Evolutionary conservation across 2,329 filamentous ascomycete genomes (phyloP).

Genomic region (Fusarium succisae): DNA sequence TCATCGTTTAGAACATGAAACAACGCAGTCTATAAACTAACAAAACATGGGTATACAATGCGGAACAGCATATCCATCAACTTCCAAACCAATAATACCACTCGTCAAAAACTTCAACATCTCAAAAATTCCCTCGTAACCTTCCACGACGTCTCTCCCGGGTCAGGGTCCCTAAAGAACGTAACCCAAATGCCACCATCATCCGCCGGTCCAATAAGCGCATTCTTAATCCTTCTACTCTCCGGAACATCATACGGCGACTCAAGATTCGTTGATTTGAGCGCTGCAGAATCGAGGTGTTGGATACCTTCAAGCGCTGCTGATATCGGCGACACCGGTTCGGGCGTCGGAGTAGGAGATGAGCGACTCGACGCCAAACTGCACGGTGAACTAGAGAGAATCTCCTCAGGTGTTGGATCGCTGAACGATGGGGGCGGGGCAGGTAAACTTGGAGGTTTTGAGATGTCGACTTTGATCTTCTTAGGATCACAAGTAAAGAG

Average conservation of each 20-base stretch:
- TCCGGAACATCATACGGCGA: constrained; percentile 45
- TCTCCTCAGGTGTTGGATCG: constrained; percentile 21
- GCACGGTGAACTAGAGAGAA: neutral
- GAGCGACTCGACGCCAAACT: neutral
- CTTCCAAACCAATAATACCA: neutral
- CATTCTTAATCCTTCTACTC: constrained; percentile 44
- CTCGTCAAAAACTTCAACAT: neutral
- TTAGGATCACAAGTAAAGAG: neutral
- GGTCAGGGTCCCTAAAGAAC: constrained; percentile 42
- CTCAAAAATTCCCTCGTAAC: constrained; percentile 42
- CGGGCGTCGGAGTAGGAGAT: constrained; percentile 3
- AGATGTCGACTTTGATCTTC: constrained; percentile 17
- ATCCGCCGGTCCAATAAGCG: constrained; percentile 41
- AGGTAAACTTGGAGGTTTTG: constrained; percentile 16
- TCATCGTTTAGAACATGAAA: neutral
- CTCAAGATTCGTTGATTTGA: constrained; percentile 22
- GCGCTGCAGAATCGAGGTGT: constrained; percentile 5
- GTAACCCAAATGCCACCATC: constrained; percentile 42
- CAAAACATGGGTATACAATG: neutral
- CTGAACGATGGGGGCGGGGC: constrained; percentile 18
- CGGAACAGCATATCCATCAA: neutral
- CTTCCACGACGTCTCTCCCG: constrained; percentile 42
- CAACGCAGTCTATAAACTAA: neutral
- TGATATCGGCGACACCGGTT: constrained; percentile 18
- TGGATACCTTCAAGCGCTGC: constrained; percentile 30